These are phyloP conservation scores for Thalassiosira livingstoniorum DNA, from an alignment of 352 stramenopile species.

Conservation along the genomic window DNA sequence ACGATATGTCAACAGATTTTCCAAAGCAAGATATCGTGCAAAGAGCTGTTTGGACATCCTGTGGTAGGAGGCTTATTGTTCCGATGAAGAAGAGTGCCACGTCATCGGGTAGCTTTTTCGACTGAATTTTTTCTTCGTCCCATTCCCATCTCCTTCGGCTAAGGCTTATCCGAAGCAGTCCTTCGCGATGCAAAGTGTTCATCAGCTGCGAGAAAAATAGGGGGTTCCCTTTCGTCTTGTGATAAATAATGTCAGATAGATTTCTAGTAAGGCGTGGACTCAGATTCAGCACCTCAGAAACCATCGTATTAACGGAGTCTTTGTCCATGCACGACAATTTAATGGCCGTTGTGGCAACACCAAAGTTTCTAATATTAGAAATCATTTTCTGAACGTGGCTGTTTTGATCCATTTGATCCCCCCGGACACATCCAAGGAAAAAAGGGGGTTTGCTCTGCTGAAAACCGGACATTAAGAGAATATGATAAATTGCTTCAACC, in stretches of 20 bases:
- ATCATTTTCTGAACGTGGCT: slow-evolving; percentile 8
- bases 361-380: neutral
- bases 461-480: slow-evolving; percentile 2
- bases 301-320: neutral
- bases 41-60: slow-evolving; percentile 4
- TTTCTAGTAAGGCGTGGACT: neutral
- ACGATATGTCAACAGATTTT: neutral
- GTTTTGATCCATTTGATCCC: slow-evolving; percentile 6
- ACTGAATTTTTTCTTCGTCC: slow-evolving; percentile 13
- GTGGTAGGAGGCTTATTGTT: slow-evolving; percentile 1
- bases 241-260: slow-evolving; percentile 10
- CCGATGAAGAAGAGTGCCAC: slow-evolving; percentile 11
- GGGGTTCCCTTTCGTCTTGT: slow-evolving; percentile 14
- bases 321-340: slow-evolving; percentile 16
- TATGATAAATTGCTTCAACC: slow-evolving; percentile 10
- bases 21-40: slow-evolving; percentile 5
- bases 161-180: neutral
- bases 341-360: neutral
- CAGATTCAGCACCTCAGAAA: slow-evolving; percentile 10
- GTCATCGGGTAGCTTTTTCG: slow-evolving; percentile 9
- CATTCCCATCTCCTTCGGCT: neutral
- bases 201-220: slow-evolving; percentile 6
- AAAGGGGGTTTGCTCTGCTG: no score
- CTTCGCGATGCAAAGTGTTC: neutral
- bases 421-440: neutral